Evolutionary conservation across 78 protist genomes (phyloP), one percentile per base, ranked within the genome.

Genomic region (Dictyostelium intermedium): DNA sequence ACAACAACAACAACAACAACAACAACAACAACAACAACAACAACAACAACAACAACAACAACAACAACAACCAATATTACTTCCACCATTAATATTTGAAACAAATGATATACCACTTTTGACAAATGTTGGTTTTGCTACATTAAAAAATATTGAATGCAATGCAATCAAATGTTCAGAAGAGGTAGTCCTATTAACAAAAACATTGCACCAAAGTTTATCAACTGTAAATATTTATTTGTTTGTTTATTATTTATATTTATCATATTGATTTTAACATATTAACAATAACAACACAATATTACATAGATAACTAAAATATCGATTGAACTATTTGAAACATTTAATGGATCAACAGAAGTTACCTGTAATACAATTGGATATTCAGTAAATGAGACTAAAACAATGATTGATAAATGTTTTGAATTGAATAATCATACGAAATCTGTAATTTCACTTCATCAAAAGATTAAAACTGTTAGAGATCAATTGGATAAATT

Each of bases 91-190:
- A 77, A 50, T 39, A 56, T 86, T 76, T 76, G 92, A 86, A 77
- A 25, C 37, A 3, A 45, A 77, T 76, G 47, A 35, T 47, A 86
- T 86, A 60, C 92, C 92, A 23, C 60, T 37, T 76, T 39, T 86
- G 18, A 76, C 81, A 23, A 60, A 86, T 60, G 92, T 86, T 35
- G 92, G 92, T 34, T 86, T 86, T 73, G 41, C 35, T n/a, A 86
- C 92, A 30, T 41, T 86, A 25, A 86, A 86, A 77, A 30, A 72
- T 8, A 77, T 86, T 35, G 92, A 86, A 60, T 30, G n/a, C 5
- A 83, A 86, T 86, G 69, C 92, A 6, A 73, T 86, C 10, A 86
- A 70, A 86, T 86, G 92, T 86, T 79, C 92, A 35, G 92, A 86
- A 53, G 78, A 82, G 20, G 74, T 86, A 3, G 70, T 86, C 2